Conservation (phyloP, 371 early-diverging fungal genomes). For the Batkoa obscura region DNA sequence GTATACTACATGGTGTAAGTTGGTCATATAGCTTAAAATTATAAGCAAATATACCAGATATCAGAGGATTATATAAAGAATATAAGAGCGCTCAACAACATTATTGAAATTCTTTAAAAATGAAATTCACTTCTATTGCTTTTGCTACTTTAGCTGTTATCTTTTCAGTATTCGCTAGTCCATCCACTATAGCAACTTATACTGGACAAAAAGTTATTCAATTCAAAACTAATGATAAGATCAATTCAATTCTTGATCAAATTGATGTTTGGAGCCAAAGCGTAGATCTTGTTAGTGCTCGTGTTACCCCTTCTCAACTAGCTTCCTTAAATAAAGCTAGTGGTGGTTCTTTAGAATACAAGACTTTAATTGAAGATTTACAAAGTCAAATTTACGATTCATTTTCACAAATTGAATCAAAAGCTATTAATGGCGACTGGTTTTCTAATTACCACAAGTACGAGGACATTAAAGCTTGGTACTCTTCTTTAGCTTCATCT, state of each 20-base stretch:
- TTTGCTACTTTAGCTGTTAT: no score
- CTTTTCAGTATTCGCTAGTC: background rate
- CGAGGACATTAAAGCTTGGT: slow-evolving; percentile 1
- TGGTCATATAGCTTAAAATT: no score
- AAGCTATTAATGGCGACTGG: background rate
- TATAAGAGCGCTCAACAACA: no score
- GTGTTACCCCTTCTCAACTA: background rate
- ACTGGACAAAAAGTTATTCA: background rate
- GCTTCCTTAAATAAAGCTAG: background rate
- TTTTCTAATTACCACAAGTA: slow-evolving; percentile 1
- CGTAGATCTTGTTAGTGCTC: background rate
- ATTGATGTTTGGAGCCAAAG: slow-evolving; percentile 3
- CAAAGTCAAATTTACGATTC: background rate
- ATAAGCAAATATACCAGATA: no score
- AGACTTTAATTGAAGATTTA: background rate
- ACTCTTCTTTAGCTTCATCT: background rate
- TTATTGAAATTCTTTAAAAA: no score
- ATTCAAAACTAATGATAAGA: background rate
- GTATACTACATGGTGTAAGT: no score
- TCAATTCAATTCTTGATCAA: background rate
- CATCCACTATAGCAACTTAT: background rate
- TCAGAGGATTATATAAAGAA: no score
- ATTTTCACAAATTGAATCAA: background rate
- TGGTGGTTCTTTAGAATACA: background rate
- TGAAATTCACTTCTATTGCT: no score